Base-by-base conservation (phyloP, 345 rosid species). In the Eucalyptus shirleyi region DNA sequence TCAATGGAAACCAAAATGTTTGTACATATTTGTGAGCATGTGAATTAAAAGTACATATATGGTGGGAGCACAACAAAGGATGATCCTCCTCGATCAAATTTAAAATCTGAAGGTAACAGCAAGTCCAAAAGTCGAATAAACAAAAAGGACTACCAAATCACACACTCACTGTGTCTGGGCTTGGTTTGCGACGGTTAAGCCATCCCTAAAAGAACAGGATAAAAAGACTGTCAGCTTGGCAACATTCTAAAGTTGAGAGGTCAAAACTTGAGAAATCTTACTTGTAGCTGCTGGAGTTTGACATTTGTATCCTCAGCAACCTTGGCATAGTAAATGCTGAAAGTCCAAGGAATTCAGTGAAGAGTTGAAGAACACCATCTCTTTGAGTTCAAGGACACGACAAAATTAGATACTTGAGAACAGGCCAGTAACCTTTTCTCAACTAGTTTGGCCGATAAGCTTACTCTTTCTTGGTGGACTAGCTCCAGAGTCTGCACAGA, bases 261-360 rank as follows among this genome's bases (percentile, higher is more conserved):
- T 87, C 45, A 86, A 42, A 72, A 89, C 55, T 16, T 90, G 65
- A 47, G 32, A 67, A 34, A 77, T 89, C 88, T 88, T 88, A 95
- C 98, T 97, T 94, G 56, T 51, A 93, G 99, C 77, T 94, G 93
- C 93, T 92, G 94, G 77, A 96, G 90, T 91, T 95, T 92, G 92
- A 89, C 86, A 62, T 81, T 65, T 86, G 92, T 88, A 87, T 95
- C 95, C 87, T 93, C 92, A 19, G 88, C 92, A 87, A 92, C 93
- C 92, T 95, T 92, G 44, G 89, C 44, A 92, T 95, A 97, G 96
- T 90, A 93, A 91, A 91, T 90, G 50, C 98, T 97, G 94, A 89
- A 89, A 87, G 67, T 40, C 77, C 32, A 90, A 87, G 62, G 40
- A 87, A 51, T 86, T 50, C 50, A 21, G 87, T 26, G n/a, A 28